A percentile compares a stretch with the other conserved stretches of the same genome.
These are phyloP conservation scores for Pascua sp. DNA, from an alignment of 1,284 basidiomycete species.

Conservation along the genomic window DNA sequence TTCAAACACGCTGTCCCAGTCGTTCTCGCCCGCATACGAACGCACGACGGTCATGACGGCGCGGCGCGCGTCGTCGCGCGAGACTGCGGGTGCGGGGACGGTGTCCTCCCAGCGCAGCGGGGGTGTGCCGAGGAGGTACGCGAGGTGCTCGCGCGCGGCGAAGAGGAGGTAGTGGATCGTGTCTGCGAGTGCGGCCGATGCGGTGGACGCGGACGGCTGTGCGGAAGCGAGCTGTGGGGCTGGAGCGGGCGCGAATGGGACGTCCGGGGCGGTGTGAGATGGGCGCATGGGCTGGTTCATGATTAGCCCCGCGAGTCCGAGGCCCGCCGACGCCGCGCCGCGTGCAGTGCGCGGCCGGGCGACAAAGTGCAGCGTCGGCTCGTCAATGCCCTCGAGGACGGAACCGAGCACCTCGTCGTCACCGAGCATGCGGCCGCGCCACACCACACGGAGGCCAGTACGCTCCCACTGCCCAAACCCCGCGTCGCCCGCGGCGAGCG, in stretches of 20 bases:
- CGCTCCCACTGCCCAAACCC: constrained; percentile 34
- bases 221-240: neutral
- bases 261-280: neutral
- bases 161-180: constrained; percentile 44
- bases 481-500: constrained; percentile 27
- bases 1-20: constrained; percentile 32
- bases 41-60: constrained; percentile 37
- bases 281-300: neutral
- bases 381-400: constrained; percentile 27
- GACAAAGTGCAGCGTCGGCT: constrained; percentile 34
- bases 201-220: neutral
- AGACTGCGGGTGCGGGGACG: constrained; percentile 30
- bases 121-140: constrained; percentile 20
- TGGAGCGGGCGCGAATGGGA: neutral
- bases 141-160: constrained; percentile 38
- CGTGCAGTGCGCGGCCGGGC: constrained; percentile 17
- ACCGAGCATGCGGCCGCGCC: constrained; percentile 40
- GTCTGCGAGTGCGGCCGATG: constrained; percentile 28
- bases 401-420: constrained; percentile 38
- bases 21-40: constrained; percentile 23
- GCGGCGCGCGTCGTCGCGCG: constrained; percentile 24
- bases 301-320: no score
- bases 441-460: constrained; percentile 40
- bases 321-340: no score
- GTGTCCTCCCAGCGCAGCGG: constrained; percentile 34